phyloP scores from a whole-genome alignment of 768 basidiomycete species.

The Hirschioporus abietinus region DNA sequence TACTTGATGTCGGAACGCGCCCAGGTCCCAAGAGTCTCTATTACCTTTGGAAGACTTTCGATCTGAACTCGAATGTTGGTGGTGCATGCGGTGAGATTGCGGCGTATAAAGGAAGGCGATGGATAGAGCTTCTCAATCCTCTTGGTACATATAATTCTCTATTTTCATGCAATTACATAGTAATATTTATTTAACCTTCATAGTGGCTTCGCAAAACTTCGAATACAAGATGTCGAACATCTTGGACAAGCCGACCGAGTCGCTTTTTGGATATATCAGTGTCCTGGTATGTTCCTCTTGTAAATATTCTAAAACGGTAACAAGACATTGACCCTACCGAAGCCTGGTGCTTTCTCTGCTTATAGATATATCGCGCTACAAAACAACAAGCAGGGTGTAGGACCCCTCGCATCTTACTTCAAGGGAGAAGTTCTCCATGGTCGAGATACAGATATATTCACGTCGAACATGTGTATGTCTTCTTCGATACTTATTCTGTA shows the following conservation, averaged over 20 bases:
- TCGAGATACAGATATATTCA: slow-evolving; percentile 86
- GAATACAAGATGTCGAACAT: slow-evolving; percentile 93
- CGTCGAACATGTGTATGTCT: slow-evolving; percentile 87
- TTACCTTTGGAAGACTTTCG: slow-evolving; percentile 93
- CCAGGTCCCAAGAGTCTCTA: slow-evolving; percentile 88
- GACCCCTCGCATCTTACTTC: slow-evolving; percentile 94
- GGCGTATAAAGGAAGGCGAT: slow-evolving; percentile 85
- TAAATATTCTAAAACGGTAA: slow-evolving; percentile 11
- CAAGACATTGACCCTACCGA: slow-evolving; percentile 1
- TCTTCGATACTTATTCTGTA: neutral
- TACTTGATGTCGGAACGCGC: slow-evolving; percentile 91
- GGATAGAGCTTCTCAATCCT: slow-evolving; percentile 78
- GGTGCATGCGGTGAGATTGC: slow-evolving; percentile 98
- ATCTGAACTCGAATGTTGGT: slow-evolving; percentile 85
- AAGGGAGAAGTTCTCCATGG: slow-evolving; percentile 88
- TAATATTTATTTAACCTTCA: neutral
- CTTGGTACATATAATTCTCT: slow-evolving; percentile 45
- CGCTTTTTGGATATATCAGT: slow-evolving; percentile 92
- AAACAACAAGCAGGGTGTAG: slow-evolving; percentile 75
- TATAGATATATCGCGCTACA: slow-evolving; percentile 88
- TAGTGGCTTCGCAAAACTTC: slow-evolving; percentile 93
- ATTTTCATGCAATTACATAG: neutral
- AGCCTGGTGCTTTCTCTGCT: slow-evolving; percentile 94
- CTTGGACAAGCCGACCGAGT: slow-evolving; percentile 84
- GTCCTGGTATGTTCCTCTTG: slow-evolving; percentile 57